Conservation (phyloP, 805 yeast species). For the Scheffersomyces ergatensis region DNA sequence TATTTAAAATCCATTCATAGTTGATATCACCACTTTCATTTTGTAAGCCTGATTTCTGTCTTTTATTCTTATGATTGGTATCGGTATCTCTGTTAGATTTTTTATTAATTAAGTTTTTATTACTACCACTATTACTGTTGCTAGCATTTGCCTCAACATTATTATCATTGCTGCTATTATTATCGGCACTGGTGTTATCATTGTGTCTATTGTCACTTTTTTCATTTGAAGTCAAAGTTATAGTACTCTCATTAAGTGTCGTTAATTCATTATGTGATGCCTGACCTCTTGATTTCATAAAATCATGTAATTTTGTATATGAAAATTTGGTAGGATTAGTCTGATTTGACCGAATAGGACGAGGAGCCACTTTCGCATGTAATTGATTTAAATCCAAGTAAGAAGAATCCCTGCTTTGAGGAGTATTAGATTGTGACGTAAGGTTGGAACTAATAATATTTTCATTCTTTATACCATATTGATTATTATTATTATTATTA, state of each 20-base stretch:
- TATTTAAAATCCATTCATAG: constrained; percentile 40
- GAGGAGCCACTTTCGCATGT: constrained; percentile 44
- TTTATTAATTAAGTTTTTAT: neutral
- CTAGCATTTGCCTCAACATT: constrained; percentile 1
- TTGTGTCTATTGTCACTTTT: constrained; percentile 6
- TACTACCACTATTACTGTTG: neutral
- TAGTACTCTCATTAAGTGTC: neutral
- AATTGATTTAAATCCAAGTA: constrained; percentile 39
- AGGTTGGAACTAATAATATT: constrained; percentile 7
- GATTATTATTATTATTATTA: neutral
- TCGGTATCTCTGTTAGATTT: neutral
- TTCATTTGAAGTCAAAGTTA: neutral
- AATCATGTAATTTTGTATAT: constrained; percentile 20
- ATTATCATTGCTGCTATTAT: constrained; percentile 3
- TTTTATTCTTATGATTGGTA: constrained; percentile 16
- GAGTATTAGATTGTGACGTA: constrained; percentile 20
- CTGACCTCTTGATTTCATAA: constrained; percentile 17
- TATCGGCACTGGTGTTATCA: constrained; percentile 5
- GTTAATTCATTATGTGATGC: too few species aligned
- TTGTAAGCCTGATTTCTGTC: constrained; percentile 17
- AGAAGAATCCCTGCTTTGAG: constrained; percentile 31
- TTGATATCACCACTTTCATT: constrained; percentile 25
- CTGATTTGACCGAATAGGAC: constrained; percentile 27
- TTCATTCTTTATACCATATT: neutral
- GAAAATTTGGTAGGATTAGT: constrained; percentile 9